These are phyloP conservation scores for Kluyveromyces lactis DNA, from an alignment of 805 yeast species.

Conservation along the genomic window DNA sequence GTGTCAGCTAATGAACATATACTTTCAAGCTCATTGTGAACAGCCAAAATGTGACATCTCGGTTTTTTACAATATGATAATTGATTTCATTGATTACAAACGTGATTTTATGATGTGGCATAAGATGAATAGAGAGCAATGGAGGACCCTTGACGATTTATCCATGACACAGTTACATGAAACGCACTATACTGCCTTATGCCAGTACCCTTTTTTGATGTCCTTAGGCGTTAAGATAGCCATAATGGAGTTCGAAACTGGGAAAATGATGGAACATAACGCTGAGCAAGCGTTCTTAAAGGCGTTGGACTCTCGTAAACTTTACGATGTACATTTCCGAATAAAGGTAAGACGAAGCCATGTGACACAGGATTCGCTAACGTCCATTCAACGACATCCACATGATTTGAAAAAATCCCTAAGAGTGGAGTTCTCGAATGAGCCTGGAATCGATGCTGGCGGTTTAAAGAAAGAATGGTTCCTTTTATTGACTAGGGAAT, in stretches of 20 bases:
- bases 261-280: constrained; percentile 70
- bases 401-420: constrained; percentile 64
- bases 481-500: constrained; percentile 54
- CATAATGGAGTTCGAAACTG: constrained; percentile 74
- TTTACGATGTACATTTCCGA: constrained; percentile 59
- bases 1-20: constrained; percentile 46
- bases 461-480: constrained; percentile 96
- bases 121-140: constrained; percentile 28
- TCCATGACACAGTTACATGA: neutral
- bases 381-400: constrained; percentile 46
- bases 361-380: constrained; percentile 68
- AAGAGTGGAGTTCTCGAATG: constrained; percentile 72
- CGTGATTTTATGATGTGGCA: constrained; percentile 80
- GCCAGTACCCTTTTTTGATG: constrained; percentile 76
- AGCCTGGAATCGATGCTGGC: constrained; percentile 94
- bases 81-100: constrained; percentile 68
- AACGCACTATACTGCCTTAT: constrained; percentile 39
- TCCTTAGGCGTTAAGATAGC: constrained; percentile 77
- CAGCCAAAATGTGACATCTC: constrained; percentile 31
- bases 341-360: constrained; percentile 59
- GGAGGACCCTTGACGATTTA: constrained; percentile 10
- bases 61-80: constrained; percentile 58
- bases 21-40: constrained; percentile 45
- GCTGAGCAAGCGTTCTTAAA: constrained; percentile 85
- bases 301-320: constrained; percentile 54